Evolutionary conservation across 352 stramenopile genomes (phyloP), one percentile per base, ranked within the genome.

Genomic region (Phytophthora gonapodyides): DNA sequence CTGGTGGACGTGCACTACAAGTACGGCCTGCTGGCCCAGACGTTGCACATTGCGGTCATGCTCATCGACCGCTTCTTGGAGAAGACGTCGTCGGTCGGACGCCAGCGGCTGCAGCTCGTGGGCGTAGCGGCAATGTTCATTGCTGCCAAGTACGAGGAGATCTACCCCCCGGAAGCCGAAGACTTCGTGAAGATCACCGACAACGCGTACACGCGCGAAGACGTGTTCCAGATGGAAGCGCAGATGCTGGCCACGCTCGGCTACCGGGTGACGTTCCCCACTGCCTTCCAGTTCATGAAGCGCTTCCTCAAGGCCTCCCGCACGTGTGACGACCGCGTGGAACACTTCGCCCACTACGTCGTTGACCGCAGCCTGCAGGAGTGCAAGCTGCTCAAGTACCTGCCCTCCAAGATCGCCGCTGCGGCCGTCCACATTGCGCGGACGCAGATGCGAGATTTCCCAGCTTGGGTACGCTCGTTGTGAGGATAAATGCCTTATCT

Each of bases 121-220:
- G 97, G 96, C 12, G 80, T 99, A 21, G 97, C 96, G 8, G 91
- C 95, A n/a, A 82, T 99, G 24, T 93, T 99, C 13, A 89, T 99
- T 35, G 96, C 97, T 16, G 91, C 89, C 59, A 99, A 99, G 71
- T 99, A 99, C 67, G 97, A 99, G 70, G 97, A 99, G 67, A 98
- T 99, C 47, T 98, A 98, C 67, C 93, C 96, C 3, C 94, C 93
- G 0, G 89, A 97, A 72, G 82, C 84, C 17, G 59, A 88, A 24
- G 97, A 99, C 64, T 99, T 97, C 71, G 94, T 99, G 6, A 98
- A 98, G 63, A 98, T 99, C 65, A 99, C 94, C 0, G 96, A 99
- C 79, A 94, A 96, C 61, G 94, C 96, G 13, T 99, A 99, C 82
- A 89, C 82, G 6, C 72, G 75, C 6, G 72, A 90, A 1, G 77